phyloP scores from a whole-genome alignment of 176 grass and related monocot species.

The Cymbopogon citratus region DNA sequence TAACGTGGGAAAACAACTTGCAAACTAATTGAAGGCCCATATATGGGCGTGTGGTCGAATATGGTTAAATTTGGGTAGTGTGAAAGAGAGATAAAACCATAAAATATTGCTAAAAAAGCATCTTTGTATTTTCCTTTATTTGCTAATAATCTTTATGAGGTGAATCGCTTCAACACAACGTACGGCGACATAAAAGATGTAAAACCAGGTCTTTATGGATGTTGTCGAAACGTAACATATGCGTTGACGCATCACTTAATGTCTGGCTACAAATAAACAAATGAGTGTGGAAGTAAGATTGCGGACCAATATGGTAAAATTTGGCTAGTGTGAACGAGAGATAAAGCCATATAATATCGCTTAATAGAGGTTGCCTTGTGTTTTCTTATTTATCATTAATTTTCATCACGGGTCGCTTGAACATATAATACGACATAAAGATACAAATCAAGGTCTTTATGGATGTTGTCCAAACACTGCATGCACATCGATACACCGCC shows the following conservation, averaged over 20 bases:
- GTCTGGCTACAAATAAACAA: background rate
- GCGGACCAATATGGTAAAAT: rapidly evolving
- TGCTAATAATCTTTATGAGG: background rate
- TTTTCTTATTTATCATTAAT: too few relatives aligned
- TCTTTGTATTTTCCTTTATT: background rate
- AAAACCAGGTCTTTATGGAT: background rate
- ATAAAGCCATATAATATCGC: too few relatives aligned
- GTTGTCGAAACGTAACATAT: background rate
- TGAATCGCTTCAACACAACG: background rate
- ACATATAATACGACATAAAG: too few relatives aligned
- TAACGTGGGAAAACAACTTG: background rate
- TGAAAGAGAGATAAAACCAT: background rate
- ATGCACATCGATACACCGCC: too few relatives aligned
- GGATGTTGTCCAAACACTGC: too few relatives aligned
- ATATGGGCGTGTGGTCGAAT: too few relatives aligned
- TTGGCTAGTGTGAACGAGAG: background rate
- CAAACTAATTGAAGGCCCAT: background rate
- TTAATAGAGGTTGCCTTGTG: too few relatives aligned
- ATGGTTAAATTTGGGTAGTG: background rate
- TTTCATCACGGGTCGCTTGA: too few relatives aligned
- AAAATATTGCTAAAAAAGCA: background rate
- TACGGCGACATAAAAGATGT: background rate
- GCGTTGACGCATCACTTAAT: background rate
- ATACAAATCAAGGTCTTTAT: too few relatives aligned
- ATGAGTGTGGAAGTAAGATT: background rate